Evolutionary conservation across 2,329 filamentous ascomycete genomes (phyloP), one percentile per base, ranked within the genome.

Genomic region (Colletotrichum ledebouriae): DNA sequence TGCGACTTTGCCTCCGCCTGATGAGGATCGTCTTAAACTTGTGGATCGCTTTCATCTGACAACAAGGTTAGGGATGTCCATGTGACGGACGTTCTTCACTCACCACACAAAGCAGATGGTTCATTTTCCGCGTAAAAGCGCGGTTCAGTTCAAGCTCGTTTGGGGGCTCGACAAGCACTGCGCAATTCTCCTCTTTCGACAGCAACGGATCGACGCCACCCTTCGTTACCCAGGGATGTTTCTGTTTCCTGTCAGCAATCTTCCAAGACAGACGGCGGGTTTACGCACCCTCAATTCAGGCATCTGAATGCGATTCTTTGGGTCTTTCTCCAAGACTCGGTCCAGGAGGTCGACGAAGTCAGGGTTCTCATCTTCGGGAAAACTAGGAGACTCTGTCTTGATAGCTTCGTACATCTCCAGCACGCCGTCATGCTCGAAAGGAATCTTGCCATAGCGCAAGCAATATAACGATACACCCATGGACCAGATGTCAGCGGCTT

Each of bases 401-500:
- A 99, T 98, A 5, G 94, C 89, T 67, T 97, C 90, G 76, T 97
- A 98, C 70, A 98, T 88, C 58, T 97, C 94, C 63, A 98, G 83
- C 68, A 98, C 89, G 17, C 89, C 90, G 6, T 87, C 83, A 63
- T 91, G 88, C 74, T 94, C 91, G 75, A 98, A 99, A 0, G 96
- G 96, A 70, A 99, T 91, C 57, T 84, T 86, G 37, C 96, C 96
- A 75, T 97, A 98, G 69, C 92, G 90, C 44, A 99, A 85, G 77
- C 96, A 99, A 77, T 95, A 98, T 2, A 99, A 83, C 2, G 94
- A 97, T 9, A 98, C 91, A 6, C 96, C 96, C 95, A 98, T 98
- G 3, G 95, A 97, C 96, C 96, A 99, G 61, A 99, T 94, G 79
- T 99, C 96, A 4, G 94, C 94, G 4, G 95, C 94, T 73, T 89